phyloP scores from a whole-genome alignment of 345 rosid genomes.

The Acer yangbiense region DNA sequence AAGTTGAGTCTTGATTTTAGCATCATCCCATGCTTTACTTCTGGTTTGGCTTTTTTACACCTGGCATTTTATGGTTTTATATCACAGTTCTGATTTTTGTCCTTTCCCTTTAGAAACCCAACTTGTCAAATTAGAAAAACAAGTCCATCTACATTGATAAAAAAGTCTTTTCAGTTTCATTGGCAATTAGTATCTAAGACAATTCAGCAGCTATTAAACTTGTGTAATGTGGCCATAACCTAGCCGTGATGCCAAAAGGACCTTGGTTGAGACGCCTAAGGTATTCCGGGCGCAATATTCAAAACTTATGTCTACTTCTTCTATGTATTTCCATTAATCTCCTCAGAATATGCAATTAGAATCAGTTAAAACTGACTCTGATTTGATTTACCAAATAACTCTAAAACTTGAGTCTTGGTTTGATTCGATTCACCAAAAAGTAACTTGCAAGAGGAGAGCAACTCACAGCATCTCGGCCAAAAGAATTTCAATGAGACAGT shows the following conservation, averaged over 20 bases:
- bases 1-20: neutral
- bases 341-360: neutral
- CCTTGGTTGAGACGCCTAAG: neutral
- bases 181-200: neutral
- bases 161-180: too few relatives aligned
- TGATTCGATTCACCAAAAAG: neutral
- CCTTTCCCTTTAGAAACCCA: neutral
- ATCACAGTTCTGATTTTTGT: neutral
- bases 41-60: neutral
- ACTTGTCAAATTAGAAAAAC: neutral
- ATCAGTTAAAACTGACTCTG: neutral
- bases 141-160: neutral
- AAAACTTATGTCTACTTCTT: neutral
- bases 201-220: neutral
- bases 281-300: neutral
- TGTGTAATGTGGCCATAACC: neutral
- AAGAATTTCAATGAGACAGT: neutral
- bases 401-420: neutral
- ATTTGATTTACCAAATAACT: neutral
- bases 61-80: neutral
- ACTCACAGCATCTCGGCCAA: neutral
- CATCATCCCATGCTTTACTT: neutral
- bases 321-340: neutral
- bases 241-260: neutral
- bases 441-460: neutral